phyloP scores from a whole-genome alignment of 306 rosid genomes.

The Acmispon strigosus region DNA sequence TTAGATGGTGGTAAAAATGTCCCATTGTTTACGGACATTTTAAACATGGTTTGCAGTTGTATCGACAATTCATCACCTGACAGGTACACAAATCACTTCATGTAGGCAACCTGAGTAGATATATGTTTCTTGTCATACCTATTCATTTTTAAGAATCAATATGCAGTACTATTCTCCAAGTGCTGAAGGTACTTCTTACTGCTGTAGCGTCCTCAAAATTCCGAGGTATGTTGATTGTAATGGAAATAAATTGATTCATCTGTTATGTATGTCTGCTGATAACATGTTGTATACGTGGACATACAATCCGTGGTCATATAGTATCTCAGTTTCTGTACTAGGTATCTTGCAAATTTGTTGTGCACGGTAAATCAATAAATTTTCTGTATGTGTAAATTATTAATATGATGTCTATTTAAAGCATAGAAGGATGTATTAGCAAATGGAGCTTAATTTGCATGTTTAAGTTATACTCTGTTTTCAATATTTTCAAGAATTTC shows the following conservation, averaged over 20 bases:
- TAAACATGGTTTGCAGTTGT: conserved; percentile 79
- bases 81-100: conserved; percentile 51
- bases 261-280: conserved; percentile 3
- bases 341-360: background rate
- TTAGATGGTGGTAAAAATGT: conserved; percentile 86
- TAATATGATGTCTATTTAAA: conserved; percentile 6
- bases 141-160: conserved; percentile 25
- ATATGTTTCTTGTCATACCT: conserved; percentile 25
- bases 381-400: conserved; percentile 13
- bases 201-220: conserved; percentile 96
- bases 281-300: background rate
- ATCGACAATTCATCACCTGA: conserved; percentile 94
- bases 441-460: background rate
- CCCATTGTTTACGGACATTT: conserved; percentile 63
- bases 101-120: conserved; percentile 3
- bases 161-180: conserved; percentile 96
- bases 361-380: background rate
- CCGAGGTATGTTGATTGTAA: conserved; percentile 58
- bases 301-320: background rate
- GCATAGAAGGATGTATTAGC: background rate
- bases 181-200: conserved; percentile 97
- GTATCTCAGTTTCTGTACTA: background rate
- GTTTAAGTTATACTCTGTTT: background rate
- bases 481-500: conserved; percentile 5
- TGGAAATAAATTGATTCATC: conserved; percentile 6